phyloP scores from a whole-genome alignment of 495 filamentous ascomycete species.

The Jackrogersella minutella region DNA sequence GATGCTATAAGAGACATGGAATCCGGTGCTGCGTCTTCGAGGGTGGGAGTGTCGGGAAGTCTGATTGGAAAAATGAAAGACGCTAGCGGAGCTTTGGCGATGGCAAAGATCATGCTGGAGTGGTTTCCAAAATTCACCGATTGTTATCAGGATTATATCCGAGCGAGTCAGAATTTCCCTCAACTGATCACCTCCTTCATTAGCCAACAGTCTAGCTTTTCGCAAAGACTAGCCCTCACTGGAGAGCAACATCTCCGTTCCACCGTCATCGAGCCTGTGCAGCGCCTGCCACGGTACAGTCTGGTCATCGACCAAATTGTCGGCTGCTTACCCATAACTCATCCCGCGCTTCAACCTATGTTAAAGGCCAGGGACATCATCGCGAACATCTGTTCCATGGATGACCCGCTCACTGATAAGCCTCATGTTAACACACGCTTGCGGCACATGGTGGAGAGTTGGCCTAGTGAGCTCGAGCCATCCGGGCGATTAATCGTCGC shows the following conservation, averaged over 20 bases:
- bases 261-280: slow-evolving; percentile 95
- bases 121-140: slow-evolving; percentile 92
- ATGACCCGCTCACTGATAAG: slow-evolving; percentile 71
- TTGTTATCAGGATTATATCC: slow-evolving; percentile 90
- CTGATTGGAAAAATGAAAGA: slow-evolving; percentile 62
- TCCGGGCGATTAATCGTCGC: slow-evolving; percentile 84
- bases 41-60: slow-evolving; percentile 59
- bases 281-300: slow-evolving; percentile 92
- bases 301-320: slow-evolving; percentile 96
- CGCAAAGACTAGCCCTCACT: slow-evolving; percentile 76
- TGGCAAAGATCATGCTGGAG: slow-evolving; percentile 80
- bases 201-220: slow-evolving; percentile 81
- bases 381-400: slow-evolving; percentile 91
- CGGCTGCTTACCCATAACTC: slow-evolving; percentile 78
- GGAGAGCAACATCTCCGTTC: slow-evolving; percentile 93
- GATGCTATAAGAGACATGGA: slow-evolving; percentile 76
- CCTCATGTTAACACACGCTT: slow-evolving; percentile 75
- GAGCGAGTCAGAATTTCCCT: slow-evolving; percentile 82
- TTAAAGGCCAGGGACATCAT: slow-evolving; percentile 89
- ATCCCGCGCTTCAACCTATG: slow-evolving; percentile 80
- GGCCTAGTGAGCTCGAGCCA: slow-evolving; percentile 77
- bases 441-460: slow-evolving; percentile 76
- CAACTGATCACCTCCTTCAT: slow-evolving; percentile 78
- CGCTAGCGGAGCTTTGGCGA: slow-evolving; percentile 73
- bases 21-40: slow-evolving; percentile 42